Base-by-base conservation (phyloP, 2,329 filamentous ascomycete species). In the Curvularia spicifera region DNA sequence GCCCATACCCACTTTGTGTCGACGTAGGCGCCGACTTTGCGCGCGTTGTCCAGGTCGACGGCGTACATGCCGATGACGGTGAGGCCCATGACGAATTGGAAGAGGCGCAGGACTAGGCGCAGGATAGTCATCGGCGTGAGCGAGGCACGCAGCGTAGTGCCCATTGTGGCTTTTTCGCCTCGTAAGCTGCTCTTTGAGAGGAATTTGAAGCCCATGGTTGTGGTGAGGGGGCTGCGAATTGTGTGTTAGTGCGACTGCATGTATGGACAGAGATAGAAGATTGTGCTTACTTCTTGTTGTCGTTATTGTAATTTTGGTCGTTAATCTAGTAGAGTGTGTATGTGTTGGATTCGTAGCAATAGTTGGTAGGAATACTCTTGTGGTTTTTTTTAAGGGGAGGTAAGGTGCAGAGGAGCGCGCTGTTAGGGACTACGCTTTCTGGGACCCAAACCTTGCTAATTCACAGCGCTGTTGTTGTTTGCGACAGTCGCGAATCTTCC, bases 61-160 rank as follows among this genome's bases (percentile, higher is more conserved):
- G 75, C 76, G 45, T 77, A 97, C 20, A 97, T 85, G 0, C 90
- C 93, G 64, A 89, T 88, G 53, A 95, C 89, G 1, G 89, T 85
- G 56, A 96, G 78, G 13, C 87, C 91, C 64, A 96, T 83, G 56
- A 90, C 83, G 71, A 97, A 88, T 71, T 94, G 91, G 60, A 89
- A 78, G 75, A 93, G 82, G 73, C 93, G 90, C n/a, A 93, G 78
- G 63, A 83, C 64, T 24, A 83, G 79, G 71, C 89, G 89, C 65
- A 82, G 37, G 42, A 60, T 56, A 51, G 53, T 55, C 24, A 62
- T 59, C 24, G 65, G 18, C 33, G 61, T 66, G 44, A 73, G 61
- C 47, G 61, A 56, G 22, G 70, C 61, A 39, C 61, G 50, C 24
- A 73, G 65, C 1, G 61, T 61, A 29, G 67, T 69, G 3, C 65